Percentiles rank a stretch among this genome's conserved stretches.
phyloP scores from a whole-genome alignment of 768 basidiomycete species.

The Collybiopsis confluens region DNA sequence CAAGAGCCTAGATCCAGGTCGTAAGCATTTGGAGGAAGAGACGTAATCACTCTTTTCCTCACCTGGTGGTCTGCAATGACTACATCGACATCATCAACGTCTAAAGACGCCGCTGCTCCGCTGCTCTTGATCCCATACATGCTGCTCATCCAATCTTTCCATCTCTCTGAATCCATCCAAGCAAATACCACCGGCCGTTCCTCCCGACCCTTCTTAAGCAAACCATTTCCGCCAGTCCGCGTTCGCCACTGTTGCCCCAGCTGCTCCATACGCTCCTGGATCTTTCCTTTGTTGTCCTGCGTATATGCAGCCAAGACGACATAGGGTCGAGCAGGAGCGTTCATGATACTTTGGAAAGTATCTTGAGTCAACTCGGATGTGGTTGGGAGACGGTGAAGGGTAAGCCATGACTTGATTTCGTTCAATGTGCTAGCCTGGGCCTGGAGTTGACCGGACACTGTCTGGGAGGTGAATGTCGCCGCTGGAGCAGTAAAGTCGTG shows the following conservation, averaged over 20 bases:
- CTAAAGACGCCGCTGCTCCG: constrained; percentile 13
- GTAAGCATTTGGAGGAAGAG: no score
- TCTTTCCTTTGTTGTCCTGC: constrained; percentile 27
- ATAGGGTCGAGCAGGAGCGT: constrained; percentile 65
- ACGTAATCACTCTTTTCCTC: no score
- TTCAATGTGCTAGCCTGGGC: constrained; percentile 22
- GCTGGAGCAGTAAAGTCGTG: constrained; percentile 43
- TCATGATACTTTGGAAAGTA: constrained; percentile 85
- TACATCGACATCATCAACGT: constrained; percentile 39
- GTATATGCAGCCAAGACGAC: constrained; percentile 70
- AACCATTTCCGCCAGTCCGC: constrained; percentile 39
- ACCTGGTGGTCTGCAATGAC: constrained; percentile 84
- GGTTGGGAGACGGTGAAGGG: constrained; percentile 68
- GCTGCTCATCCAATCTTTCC: constrained; percentile 87
- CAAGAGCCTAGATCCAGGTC: constrained; percentile 51
- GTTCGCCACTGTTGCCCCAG: constrained; percentile 64
- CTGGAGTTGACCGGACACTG: not conserved
- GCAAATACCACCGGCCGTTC: constrained; percentile 69
- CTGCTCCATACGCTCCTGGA: constrained; percentile 44
- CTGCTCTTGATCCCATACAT: constrained; percentile 70
- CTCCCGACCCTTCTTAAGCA: constrained; percentile 28
- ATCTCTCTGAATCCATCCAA: constrained; percentile 84
- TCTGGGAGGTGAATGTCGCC: constrained; percentile 30
- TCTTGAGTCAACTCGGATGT: constrained; percentile 70
- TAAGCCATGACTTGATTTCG: constrained; percentile 46